Percentiles rank a stretch among this genome's conserved stretches.
phyloP scores from a whole-genome alignment of 2,329 filamentous ascomycete species.

The Diaporthe australafricana region DNA sequence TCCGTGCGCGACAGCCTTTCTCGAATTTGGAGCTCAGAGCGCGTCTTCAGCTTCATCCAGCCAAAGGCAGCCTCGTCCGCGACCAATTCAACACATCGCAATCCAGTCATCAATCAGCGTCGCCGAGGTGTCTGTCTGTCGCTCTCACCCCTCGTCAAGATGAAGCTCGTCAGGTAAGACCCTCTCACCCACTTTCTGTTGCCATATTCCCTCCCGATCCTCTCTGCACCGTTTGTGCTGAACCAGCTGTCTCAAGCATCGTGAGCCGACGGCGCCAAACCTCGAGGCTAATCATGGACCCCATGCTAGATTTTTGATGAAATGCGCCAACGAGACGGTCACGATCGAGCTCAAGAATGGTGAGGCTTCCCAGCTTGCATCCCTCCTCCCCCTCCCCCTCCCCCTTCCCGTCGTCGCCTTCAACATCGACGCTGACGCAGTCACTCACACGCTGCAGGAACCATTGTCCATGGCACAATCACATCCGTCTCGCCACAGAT shows the following conservation, averaged over 20 bases:
- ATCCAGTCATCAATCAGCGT: slow-evolving; percentile 4
- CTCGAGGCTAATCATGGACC: slow-evolving; percentile 45
- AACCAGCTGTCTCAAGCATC: slow-evolving; percentile 47
- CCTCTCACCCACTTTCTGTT: slow-evolving; percentile 39
- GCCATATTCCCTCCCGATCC: neutral
- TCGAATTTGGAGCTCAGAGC: slow-evolving; percentile 32
- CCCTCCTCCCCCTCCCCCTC: neutral
- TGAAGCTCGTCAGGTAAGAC: slow-evolving; percentile 96
- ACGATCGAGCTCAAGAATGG: slow-evolving; percentile 99
- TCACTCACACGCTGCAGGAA: slow-evolving; percentile 68
- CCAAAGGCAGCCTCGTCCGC: slow-evolving; percentile 6
- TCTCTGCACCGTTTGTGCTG: slow-evolving; percentile 37
- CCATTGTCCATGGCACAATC: slow-evolving; percentile 96
- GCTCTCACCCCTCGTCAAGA: slow-evolving; percentile 60
- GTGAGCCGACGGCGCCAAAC: slow-evolving; percentile 36
- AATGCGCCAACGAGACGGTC: slow-evolving; percentile 98
- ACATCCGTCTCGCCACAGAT: slow-evolving; percentile 97
- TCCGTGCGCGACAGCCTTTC: slow-evolving; percentile 8
- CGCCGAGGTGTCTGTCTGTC: neutral
- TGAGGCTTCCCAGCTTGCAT: slow-evolving; percentile 52
- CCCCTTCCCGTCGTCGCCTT: neutral
- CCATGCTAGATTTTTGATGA: slow-evolving; percentile 90
- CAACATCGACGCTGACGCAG: neutral
- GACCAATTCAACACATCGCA: slow-evolving; percentile 19
- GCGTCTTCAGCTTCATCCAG: slow-evolving; percentile 28